Base-by-base conservation (phyloP, 495 filamentous ascomycete genomes). In the Corynascus novoguineensis region DNA sequence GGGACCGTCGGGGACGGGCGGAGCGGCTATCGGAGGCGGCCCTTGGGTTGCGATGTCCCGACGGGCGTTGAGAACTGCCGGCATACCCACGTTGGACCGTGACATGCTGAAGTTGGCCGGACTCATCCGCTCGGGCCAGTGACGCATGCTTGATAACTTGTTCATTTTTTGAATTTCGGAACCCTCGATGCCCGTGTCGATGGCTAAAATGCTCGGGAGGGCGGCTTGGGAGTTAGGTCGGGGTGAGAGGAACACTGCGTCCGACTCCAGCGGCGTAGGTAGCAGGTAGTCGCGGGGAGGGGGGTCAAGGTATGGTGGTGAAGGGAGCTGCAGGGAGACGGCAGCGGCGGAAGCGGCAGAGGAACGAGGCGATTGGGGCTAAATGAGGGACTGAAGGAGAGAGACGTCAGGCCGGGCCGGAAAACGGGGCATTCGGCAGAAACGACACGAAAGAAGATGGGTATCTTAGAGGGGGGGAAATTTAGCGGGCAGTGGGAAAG, bases 61-160 rank as follows among this genome's bases (percentile, higher is more conserved):
- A 77, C 83, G 75, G 73, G 82, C 81, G 50, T 81, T 80, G 68
- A 86, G 78, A 60, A 49, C 56, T 37, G 78, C 71, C 53, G 77
- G 75, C 81, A 92, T 85, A 64, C 89, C 86, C 75, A 85, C 82
- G 64, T 86, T 84, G 65, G 85, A 69, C 63, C 76, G 83, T 58
- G 84, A 86, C 81, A 89, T 89, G 77, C 83, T 83, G 67, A 89
- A 89, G 67, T 75, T 81, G 56, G 38, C 51, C 37, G 88, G 86
- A 61, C 87, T 88, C 83, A 93, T 92, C 79, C 88, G 84, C 77
- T 95, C 89, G 80, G 87, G 88, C 81, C 90, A 92, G 84, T 95
- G 89, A 78, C 91, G 87, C 81, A 95, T 90, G 75, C 89, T 92
- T 73, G 86, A 84, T 68, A 96, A 85, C 77, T 92, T 95, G 80